Conservation (phyloP, 1,139 yeast genomes). For the Yamadazyma taylorii region DNA sequence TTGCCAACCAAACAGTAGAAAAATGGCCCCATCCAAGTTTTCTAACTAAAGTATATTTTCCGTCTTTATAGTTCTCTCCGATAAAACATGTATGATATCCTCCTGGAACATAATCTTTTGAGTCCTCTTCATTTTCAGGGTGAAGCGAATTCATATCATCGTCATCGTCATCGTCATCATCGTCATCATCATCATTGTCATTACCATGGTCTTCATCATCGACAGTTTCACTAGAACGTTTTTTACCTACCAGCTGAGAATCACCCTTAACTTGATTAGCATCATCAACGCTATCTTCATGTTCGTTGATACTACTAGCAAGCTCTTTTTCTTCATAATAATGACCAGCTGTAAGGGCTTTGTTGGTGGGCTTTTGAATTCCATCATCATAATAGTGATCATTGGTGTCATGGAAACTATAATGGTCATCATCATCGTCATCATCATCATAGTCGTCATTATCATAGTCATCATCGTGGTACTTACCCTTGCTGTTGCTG, state of each 20-base stretch:
- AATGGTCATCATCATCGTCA: conserved; percentile 1
- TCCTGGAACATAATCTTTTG: conserved; percentile 71
- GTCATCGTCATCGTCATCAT: conserved; percentile 42
- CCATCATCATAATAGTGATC: conserved; percentile 1
- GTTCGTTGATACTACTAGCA: conserved; percentile 23
- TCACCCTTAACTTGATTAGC: conserved; percentile 27
- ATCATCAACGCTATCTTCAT: conserved; percentile 44
- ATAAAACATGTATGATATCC: conserved; percentile 86
- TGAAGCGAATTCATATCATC: conserved; percentile 36
- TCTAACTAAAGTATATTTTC: conserved; percentile 64
- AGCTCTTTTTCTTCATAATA: conserved; percentile 1
- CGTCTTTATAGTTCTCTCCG: conserved; percentile 68
- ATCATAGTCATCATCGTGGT: too few species aligned
- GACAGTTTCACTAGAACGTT: conserved; percentile 11
- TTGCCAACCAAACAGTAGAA: conserved; percentile 53
- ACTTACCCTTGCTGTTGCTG: too few species aligned
- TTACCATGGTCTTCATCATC: conserved; percentile 1
- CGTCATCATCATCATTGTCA: conserved; percentile 26
- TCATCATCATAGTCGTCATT: conserved; percentile 4
- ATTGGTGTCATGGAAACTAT: conserved; percentile 5
- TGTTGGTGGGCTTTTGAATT: neutral
- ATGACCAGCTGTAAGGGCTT: neutral
- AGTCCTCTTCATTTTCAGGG: conserved; percentile 63
- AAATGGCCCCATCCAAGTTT: conserved; percentile 65
- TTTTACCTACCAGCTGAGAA: conserved; percentile 15